Evolutionary conservation across 148 eudicot species (phyloP).

Genomic region (Arbutus unedo): DNA sequence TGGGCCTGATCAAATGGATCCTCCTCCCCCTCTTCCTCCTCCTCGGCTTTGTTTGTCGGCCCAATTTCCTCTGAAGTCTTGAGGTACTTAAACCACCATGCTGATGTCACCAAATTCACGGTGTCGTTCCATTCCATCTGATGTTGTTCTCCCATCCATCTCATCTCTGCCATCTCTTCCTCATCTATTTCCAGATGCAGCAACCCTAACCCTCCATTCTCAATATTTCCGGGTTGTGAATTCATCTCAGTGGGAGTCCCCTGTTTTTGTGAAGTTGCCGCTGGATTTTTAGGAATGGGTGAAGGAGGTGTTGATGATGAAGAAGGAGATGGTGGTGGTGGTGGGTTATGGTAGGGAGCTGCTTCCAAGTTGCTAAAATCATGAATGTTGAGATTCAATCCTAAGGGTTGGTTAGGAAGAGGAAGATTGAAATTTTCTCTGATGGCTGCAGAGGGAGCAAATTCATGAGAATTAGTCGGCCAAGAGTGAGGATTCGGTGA

Average conservation of each 20-base stretch:
- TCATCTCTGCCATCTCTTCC: constrained; percentile 71
- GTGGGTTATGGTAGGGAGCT: constrained; percentile 19
- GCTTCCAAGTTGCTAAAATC: constrained; percentile 58
- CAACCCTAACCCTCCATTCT: constrained; percentile 15
- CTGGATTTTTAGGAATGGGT: not conserved
- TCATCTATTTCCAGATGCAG: constrained; percentile 61
- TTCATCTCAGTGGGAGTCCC: not conserved
- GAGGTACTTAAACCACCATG: constrained; percentile 76
- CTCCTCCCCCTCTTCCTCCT: constrained; percentile 16
- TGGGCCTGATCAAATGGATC: constrained; percentile 42
- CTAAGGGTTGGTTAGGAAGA: constrained; percentile 77
- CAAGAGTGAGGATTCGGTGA: constrained; percentile 21
- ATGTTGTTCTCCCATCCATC: constrained; percentile 69
- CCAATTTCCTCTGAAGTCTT: constrained; percentile 37
- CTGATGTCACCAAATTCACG: constrained; percentile 64
- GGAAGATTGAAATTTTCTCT: constrained; percentile 30
- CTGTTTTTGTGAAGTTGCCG: not conserved
- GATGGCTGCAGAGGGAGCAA: constrained; percentile 22
- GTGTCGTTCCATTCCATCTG: constrained; percentile 92
- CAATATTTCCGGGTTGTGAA: not conserved
- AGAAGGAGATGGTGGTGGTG: constrained; percentile 23
- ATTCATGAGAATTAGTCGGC: constrained; percentile 27
- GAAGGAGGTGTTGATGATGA: constrained; percentile 26
- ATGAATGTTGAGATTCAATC: constrained; percentile 75
- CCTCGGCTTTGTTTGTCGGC: constrained; percentile 16